Evolutionary conservation across 192 early-diverging fungal genomes (phyloP), one percentile per base, ranked within the genome.

Genomic region (Dimargaris verticillata): DNA sequence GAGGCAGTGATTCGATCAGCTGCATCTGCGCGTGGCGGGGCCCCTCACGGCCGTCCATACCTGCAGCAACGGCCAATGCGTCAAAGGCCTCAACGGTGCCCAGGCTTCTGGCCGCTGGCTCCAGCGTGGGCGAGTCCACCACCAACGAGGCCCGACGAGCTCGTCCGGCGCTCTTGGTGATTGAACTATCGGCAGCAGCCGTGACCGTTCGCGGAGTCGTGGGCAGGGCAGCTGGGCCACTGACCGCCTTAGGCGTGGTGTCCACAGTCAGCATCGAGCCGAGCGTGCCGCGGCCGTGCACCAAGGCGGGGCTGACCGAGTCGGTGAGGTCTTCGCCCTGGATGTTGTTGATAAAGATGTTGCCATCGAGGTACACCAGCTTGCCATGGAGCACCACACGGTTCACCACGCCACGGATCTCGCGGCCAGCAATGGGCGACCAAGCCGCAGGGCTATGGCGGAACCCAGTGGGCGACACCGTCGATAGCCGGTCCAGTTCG

Each of bases 341-440:
- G 17, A 59, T 41, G 25, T 59, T 41, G 9, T 25, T 44, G n/a
- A 59, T 20, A 22, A 79, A 80, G 64, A 79, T 69, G 26, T 64
- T 67, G 41, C 92, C 93, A 70, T 99, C 93, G 62, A 97, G 80
- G 71, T 80, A 91, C 18, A 91, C 68, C 9, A 91, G 94, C 61
- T 78, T 74, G 52, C 91, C 92, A 38, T 82, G 82, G 58, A 95
- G 64, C 22, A 99, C 91, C 44, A 97, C 91, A 49, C 95, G 90
- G 64, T 88, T 84, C 5, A 97, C 85, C 43, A 74, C 81, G 13
- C 89, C 93, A 49, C 68, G 68, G 17, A 89, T 62, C 0, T 70
- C 68, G 66, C 77, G 74, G 28, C 77, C 82, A 51, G 72, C 68
- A 38, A 91, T 75, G 17, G 88, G 80, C 28, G 76, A 73, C 81